A percentile compares a stretch with the other conserved stretches of the same genome.
Evolutionary conservation across 2,329 filamentous ascomycete species (phyloP).

Genomic region (Botryosphaeria dothidea): DNA sequence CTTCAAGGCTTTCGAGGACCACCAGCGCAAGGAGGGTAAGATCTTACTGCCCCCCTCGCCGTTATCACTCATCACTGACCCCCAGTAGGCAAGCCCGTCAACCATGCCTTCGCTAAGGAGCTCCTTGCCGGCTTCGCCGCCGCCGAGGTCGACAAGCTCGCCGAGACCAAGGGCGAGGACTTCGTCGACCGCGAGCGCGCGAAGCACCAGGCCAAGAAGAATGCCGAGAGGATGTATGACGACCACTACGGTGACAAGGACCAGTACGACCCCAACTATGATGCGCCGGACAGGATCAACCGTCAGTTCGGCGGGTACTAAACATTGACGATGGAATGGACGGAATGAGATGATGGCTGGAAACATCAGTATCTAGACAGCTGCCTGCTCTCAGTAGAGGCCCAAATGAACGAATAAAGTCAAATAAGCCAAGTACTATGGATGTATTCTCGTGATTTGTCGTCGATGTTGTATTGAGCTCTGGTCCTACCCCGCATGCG

Average conservation of each 20-base stretch:
- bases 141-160: constrained; percentile 74
- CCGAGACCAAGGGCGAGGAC: constrained; percentile 57
- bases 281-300: constrained; percentile 21
- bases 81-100: constrained; percentile 64
- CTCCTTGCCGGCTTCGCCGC: constrained; percentile 70
- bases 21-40: constrained; percentile 68
- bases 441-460: not conserved
- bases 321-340: not conserved
- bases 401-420: not conserved
- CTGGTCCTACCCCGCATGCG: not conserved
- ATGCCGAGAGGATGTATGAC: constrained; percentile 50
- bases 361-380: not conserved
- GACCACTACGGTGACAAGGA: constrained; percentile 48
- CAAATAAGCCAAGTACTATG: not conserved
- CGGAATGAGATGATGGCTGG: not conserved
- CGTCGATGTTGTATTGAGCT: not conserved
- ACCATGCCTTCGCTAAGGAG: constrained; percentile 77
- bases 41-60: not conserved
- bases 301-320: constrained; percentile 26
- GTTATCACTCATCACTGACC: not conserved
- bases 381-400: not conserved
- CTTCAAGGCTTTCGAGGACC: constrained; percentile 78
- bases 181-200: constrained; percentile 50
- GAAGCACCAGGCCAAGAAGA: constrained; percentile 46
- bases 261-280: constrained; percentile 49